Base-by-base conservation (phyloP, 73 alveolate genomes). In the Tetrahymena elliotti region DNA sequence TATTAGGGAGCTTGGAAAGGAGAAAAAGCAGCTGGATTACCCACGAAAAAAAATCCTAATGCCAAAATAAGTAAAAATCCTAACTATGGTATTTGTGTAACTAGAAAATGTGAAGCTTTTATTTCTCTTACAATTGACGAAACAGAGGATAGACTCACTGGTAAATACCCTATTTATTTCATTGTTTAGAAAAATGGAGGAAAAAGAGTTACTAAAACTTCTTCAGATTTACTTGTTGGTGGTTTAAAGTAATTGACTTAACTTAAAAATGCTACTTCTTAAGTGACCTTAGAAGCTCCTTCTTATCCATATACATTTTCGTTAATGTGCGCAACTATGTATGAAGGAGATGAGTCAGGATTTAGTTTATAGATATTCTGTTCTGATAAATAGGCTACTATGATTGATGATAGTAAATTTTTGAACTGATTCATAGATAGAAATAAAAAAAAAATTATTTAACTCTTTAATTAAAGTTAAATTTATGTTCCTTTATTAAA, bases 1-100 rank as follows among this genome's bases (percentile, higher is more conserved):
- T n/a, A n/a, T n/a, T 95, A 96, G 22, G 97, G 96, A n/a, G 98
- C 83, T 33, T 97, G 99, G 99, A 52, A 35, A 88, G 99, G 99
- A 31, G 95, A 94, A 24, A 83, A 95, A 12, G 99, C 99, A 10
- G 98, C 96, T 52, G 99, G 99, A 10, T 95, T 97, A 6, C 99
- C 99, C 4, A 53, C 96, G 1, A 95, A 96, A 84, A 95, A 83
- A 5, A 97, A 97, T 53, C 96, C 96, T 24, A 39, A 96, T 41
- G 97, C 97, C 0, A 93, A 95, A 84, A 33, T 97, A 24, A 94
- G 52, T 15, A 53, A 88, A 84, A 96, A 97, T 52, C 99, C 99
- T 22, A 94, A 97, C 52, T 97, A 93, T 93, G 83, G 93, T 27
- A 54, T 97, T 52, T 96, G 94, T 5, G 96, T 97, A 20, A 37